Evolutionary conservation across 2,329 filamentous ascomycete species (phyloP), one percentile per base, ranked within the genome.

Genomic region (Fusarium napiforme): DNA sequence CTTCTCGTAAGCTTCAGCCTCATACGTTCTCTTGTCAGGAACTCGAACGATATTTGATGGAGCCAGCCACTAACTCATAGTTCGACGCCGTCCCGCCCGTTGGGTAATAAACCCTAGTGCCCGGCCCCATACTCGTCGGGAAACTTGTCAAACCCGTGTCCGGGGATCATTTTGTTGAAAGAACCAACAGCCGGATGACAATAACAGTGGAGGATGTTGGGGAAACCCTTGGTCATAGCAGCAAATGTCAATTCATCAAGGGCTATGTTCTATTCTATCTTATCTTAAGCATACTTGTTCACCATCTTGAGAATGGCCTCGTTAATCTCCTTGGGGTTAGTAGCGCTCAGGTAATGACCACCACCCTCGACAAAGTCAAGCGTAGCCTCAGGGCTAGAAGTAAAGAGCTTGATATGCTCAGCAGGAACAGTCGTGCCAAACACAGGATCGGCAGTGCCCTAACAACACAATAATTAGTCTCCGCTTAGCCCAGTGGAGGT

Each of bases 371-470:
- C 74, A 53, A 84, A 77, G 0, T 80, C 81, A 34, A 88, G 69
- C 10, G 82, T 85, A 10, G 83, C 83, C 69, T 86, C 84, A 14
- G 81, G 80, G 7, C 86, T 82, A 1, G 80, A 80, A 1, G 83
- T 86, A 71, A 89, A 88, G 12, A 87, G 78, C 77, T 87, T 83
- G 69, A 88, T 87, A 34, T 89, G 85, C 75, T 88, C 85, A 15
- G 77, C 71, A 2, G 85, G 83, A 23, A 86, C 76, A 6, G 69
- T 76, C 4, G 78, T 77, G 8, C 83, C 80, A 72, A 83, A 88
- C 1, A 85, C 83, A 1, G 79, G 80, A 69, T 88, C 87, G 5
- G 81, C 80, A 5, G 83, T 83, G 21, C 86, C 86, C 86, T 87
- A 30, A 4, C 18, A 43, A 0, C 19, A n/a, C 18, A 8, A 47